Percentiles rank a stretch among this genome's conserved stretches.
Evolutionary conservation across 805 yeast species (phyloP).

Genomic region (Yamadazyma nakazawae): DNA sequence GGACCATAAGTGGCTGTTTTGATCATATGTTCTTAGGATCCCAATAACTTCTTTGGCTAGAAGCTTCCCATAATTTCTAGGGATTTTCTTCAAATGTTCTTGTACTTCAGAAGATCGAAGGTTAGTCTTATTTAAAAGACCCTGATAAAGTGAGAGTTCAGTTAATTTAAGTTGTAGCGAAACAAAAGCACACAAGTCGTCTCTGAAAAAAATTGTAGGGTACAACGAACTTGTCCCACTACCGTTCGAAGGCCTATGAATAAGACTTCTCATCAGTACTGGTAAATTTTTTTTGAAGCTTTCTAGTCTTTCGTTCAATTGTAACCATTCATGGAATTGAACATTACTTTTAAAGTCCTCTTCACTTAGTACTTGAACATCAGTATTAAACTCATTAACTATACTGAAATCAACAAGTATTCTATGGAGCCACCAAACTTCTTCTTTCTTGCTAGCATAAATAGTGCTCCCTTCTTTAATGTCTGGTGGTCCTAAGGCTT

Average conservation of each 20-base stretch:
- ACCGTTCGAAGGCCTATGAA: slow-evolving; percentile 24
- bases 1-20: slow-evolving; percentile 32
- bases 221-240: slow-evolving; percentile 16
- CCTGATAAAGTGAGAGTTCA: slow-evolving; percentile 27
- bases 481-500: neutral
- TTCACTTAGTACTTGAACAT: slow-evolving; percentile 23
- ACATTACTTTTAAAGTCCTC: slow-evolving; percentile 24
- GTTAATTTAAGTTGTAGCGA: slow-evolving; percentile 29
- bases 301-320: slow-evolving; percentile 22
- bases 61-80: slow-evolving; percentile 22
- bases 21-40: slow-evolving; percentile 35
- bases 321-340: slow-evolving; percentile 25
- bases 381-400: slow-evolving; percentile 29
- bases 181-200: slow-evolving; percentile 33
- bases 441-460: slow-evolving; percentile 14
- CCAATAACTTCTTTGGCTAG: slow-evolving; percentile 37
- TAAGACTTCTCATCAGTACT: slow-evolving; percentile 26
- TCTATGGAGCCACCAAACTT: slow-evolving; percentile 37
- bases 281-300: slow-evolving; percentile 31
- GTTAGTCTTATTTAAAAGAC: slow-evolving; percentile 21
- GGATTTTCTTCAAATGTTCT: slow-evolving; percentile 22
- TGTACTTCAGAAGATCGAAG: slow-evolving; percentile 14
- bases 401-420: slow-evolving; percentile 24
- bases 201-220: slow-evolving; percentile 34
- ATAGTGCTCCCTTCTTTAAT: slow-evolving; percentile 3